phyloP scores from a whole-genome alignment of 345 rosid genomes.

The Moricandia moricandioides region DNA sequence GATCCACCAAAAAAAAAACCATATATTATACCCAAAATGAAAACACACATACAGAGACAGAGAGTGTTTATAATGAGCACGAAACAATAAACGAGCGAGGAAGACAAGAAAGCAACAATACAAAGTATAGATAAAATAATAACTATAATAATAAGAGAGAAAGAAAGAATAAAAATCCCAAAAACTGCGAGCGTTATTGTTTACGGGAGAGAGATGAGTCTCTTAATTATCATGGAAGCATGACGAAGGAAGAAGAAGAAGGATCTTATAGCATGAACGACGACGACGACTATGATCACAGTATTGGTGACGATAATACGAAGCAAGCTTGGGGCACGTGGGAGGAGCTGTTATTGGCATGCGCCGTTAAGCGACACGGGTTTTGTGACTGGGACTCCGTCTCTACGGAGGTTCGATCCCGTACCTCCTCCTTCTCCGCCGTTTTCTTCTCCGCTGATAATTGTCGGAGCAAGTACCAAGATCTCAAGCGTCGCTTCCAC shows the following conservation, averaged over 20 bases:
- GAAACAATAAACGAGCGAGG: conserved; percentile 19
- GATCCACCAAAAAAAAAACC: not conserved
- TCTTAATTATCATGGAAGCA: conserved; percentile 10
- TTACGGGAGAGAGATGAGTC: conserved; percentile 1
- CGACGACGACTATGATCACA: not conserved
- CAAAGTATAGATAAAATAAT: conserved; percentile 1
- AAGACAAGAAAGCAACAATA: conserved; percentile 31
- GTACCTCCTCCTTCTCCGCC: conserved; percentile 40
- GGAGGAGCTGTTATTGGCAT: conserved; percentile 72
- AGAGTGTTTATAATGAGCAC: conserved; percentile 8
- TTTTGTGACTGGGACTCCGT: conserved; percentile 70
- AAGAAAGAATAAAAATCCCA: conserved; percentile 11
- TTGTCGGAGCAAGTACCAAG: conserved; percentile 60
- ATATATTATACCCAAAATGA: not conserved
- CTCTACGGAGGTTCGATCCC: conserved; percentile 65
- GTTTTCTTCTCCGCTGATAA: conserved; percentile 43
- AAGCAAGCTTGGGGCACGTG: conserved; percentile 63
- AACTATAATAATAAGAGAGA: not conserved
- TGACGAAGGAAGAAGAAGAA: conserved; percentile 24
- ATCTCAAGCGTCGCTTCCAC: conserved; percentile 63
- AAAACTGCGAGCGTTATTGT: conserved; percentile 35
- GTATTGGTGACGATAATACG: not conserved
- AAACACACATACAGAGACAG: not conserved
- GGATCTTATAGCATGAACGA: conserved; percentile 19
- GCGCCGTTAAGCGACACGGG: conserved; percentile 86